phyloP scores from a whole-genome alignment of 352 stramenopile genomes.

The Phytophthora sansomeana region DNA sequence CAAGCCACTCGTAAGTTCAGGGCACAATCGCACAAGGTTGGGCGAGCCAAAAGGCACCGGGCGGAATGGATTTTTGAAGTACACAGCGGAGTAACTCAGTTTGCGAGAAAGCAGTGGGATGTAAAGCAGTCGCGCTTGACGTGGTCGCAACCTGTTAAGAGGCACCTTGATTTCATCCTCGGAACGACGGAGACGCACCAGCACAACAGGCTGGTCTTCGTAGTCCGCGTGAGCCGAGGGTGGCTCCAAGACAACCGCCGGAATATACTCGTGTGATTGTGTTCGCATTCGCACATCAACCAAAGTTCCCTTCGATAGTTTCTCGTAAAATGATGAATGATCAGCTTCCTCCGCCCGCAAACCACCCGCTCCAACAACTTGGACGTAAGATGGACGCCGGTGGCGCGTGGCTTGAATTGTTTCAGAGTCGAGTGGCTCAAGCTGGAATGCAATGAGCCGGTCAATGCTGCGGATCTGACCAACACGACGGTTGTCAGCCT shows the following conservation, averaged over 20 bases:
- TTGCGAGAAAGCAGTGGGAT: conserved; percentile 86
- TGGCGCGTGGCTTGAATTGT: conserved; percentile 77
- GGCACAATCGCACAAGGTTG: conserved; percentile 87
- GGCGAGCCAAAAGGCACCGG: conserved; percentile 87
- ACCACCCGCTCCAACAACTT: conserved; percentile 28
- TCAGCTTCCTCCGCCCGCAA: conserved; percentile 55
- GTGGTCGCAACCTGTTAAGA: conserved; percentile 65
- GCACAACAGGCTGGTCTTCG: conserved; percentile 60
- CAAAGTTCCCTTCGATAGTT: conserved; percentile 60
- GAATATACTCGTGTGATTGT: conserved; percentile 79
- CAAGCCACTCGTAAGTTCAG: conserved; percentile 81
- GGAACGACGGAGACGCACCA: conserved; percentile 68
- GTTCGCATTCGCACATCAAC: conserved; percentile 79
- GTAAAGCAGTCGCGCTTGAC: conserved; percentile 79
- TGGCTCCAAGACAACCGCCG: conserved; percentile 66
- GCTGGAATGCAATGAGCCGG: conserved; percentile 85
- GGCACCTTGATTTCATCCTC: conserved; percentile 84
- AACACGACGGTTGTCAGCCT: conserved; percentile 85
- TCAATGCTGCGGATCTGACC: conserved; percentile 90
- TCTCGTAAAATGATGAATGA: conserved; percentile 62
- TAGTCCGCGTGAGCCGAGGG: conserved; percentile 34
- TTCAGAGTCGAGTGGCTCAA: conserved; percentile 75
- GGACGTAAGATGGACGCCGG: conserved; percentile 80
- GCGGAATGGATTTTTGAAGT: conserved; percentile 91
- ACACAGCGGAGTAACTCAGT: conserved; percentile 87